phyloP scores from a whole-genome alignment of 2,329 filamentous ascomycete genomes.

The Monilinia vaccinii-corymbosi region DNA sequence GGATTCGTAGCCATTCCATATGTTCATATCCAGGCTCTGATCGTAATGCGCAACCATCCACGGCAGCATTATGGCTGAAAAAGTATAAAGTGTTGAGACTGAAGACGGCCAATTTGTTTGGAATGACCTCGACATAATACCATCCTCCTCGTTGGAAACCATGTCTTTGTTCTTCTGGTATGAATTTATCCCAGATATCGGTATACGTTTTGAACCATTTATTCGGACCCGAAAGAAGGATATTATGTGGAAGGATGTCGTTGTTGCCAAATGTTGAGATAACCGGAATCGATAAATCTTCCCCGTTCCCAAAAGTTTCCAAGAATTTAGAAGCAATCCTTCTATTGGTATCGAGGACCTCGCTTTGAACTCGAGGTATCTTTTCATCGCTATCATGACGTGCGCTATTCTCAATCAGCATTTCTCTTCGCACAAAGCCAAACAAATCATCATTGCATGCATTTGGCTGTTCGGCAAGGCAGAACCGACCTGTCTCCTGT shows the following conservation, averaged over 20 bases:
- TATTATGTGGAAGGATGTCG: slow-evolving; percentile 94
- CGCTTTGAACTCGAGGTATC: slow-evolving; percentile 62
- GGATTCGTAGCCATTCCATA: slow-evolving; percentile 89
- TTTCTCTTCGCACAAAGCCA: slow-evolving; percentile 1
- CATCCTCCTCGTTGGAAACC: slow-evolving; percentile 88
- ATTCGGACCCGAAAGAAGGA: slow-evolving; percentile 78
- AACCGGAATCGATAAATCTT: slow-evolving; percentile 63
- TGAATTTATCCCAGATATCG: slow-evolving; percentile 75
- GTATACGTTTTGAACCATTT: slow-evolving; percentile 71
- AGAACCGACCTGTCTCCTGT: slow-evolving; percentile 62
- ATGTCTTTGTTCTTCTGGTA: slow-evolving; percentile 86
- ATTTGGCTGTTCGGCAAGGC: slow-evolving; percentile 33
- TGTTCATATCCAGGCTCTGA: slow-evolving; percentile 87
- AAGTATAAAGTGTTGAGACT: slow-evolving; percentile 97
- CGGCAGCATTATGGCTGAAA: slow-evolving; percentile 84
- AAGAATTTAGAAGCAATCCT: slow-evolving; percentile 67
- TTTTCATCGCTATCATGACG: slow-evolving; percentile 82
- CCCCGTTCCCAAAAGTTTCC: slow-evolving; percentile 56
- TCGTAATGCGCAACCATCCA: slow-evolving; percentile 75
- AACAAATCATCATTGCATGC: background rate
- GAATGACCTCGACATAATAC: slow-evolving; percentile 90
- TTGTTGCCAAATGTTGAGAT: slow-evolving; percentile 94
- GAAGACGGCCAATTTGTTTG: slow-evolving; percentile 75
- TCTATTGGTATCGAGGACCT: slow-evolving; percentile 72
- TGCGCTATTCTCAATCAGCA: slow-evolving; percentile 1